Base-by-base conservation (phyloP, 768 basidiomycete species). In the Amanita thiersii region DNA sequence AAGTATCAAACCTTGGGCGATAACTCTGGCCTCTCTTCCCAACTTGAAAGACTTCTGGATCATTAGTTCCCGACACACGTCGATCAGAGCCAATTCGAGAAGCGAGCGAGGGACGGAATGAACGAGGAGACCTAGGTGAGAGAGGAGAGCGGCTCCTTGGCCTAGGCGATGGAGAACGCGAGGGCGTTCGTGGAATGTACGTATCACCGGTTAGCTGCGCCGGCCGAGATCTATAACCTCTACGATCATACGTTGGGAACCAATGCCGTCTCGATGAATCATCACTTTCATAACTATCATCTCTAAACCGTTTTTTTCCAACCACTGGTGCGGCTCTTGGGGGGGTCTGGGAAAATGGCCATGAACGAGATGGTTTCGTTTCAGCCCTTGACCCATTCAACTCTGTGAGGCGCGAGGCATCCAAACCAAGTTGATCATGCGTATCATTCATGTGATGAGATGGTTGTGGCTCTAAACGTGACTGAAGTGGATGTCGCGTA, bases 301-400 rank as follows among this genome's bases (percentile, higher is more conserved):
- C 40, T 7, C 38, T 20, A 17, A 19, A 5, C 8, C 32, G 31
- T 24, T 34, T 41, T 15, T 5, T 5, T 2, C 40, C 30, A 18
- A 20, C 6, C 17, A 11, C 35, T 9, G 35, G 35, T 20, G 12
- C 20, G 9, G 15, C 5, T 10, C 29, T 40, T 12, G 21, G 20
- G 14, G 26, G 2, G 11, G 39, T 8, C 11, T 9, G 20, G 9
- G 30, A 40, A 30, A 30, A 31, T 10, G 39, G 1, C 39, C 39
- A 40, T 40, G 14, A 24, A 12, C 39, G 39, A 6, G 39, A 40
- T 31, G 39, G 39, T 40, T 28, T 40, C 11, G 38, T 30, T 6
- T 40, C 39, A 17, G 20, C 4, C 10, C 5, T 14, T 4, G 14
- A 10, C 10, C 34, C 34, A 14, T 31, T 28, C 26, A 28, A n/a